Base-by-base conservation (phyloP, 345 rosid species). In the Carallia brachiata region DNA sequence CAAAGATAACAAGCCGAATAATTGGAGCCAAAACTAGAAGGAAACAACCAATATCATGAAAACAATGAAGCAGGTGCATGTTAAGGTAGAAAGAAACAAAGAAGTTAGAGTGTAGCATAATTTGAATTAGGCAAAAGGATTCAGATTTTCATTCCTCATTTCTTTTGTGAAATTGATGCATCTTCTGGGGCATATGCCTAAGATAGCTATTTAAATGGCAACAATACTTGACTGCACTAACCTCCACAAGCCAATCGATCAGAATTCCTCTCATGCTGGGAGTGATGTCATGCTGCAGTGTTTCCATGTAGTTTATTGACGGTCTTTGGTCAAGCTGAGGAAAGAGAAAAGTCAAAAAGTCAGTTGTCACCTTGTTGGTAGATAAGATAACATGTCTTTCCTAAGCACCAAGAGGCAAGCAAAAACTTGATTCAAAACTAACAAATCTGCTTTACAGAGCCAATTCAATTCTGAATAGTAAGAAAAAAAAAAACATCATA, bases 201-300 rank as follows among this genome's bases (percentile, higher is more conserved):
- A 44, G 55, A 60, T 15, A 62, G 63, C 71, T 47, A 7, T 59
- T 32, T 44, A 19, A 32, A 48, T 62, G 48, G 10, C 15, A 55
- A 55, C 30, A 34, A 58, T 5, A 23, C 7, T 10, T 64, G 69
- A 52, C 50, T 61, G 61, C 44, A 77, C 87, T 76, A 69, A 91
- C 97, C 96, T 95, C 99, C 52, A 94, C 92, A 68, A 94, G 88
- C 98, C 98, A 94, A 75, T 91, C 96, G 66, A 94, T 81, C 70
- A 91, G 80, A 77, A 94, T 87, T 69, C 81, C 88, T 44, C 97
- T 86, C 98, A 94, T 94, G 84, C 48, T 69, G 58, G 95, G 83
- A 53, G 80, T 81, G 63, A 92, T 84, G 80, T 89, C 97, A 77
- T 58, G 79, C 85, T 90, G 96, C 82, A 90, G 67, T 30, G 58